A percentile compares a stretch with the other conserved stretches of the same genome.
phyloP scores from a whole-genome alignment of 73 alveolate genomes.

The Paramecium sonneborni region DNA sequence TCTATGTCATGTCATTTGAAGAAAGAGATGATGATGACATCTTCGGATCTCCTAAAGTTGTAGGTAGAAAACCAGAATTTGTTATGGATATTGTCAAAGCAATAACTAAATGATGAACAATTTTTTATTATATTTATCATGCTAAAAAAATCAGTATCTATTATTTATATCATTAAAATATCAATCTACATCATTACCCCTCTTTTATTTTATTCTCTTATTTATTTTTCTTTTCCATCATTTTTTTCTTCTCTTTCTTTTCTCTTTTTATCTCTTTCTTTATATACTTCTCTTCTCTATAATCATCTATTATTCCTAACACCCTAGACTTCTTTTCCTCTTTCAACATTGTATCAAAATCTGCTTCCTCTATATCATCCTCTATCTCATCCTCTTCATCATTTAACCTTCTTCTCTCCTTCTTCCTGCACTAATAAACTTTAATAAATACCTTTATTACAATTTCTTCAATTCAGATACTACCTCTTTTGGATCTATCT shows the following conservation, averaged over 20 bases:
- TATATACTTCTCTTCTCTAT: constrained; percentile 3
- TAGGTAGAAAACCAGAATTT: constrained; percentile 24
- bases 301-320: not conserved
- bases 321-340: constrained; percentile 7
- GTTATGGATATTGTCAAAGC: not conserved
- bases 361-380: constrained; percentile 18
- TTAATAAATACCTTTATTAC: not conserved
- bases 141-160: not conserved
- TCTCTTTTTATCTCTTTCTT: not conserved
- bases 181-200: not conserved
- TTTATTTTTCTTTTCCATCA: not conserved
- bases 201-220: not conserved
- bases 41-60: constrained; percentile 5
- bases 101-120: not conserved
- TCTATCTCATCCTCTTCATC: constrained; percentile 1
- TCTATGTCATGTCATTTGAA: constrained; percentile 53
- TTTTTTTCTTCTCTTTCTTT: not conserved
- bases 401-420: not conserved
- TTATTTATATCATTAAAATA: not conserved
- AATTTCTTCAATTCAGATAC: not conserved
- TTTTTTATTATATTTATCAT: not conserved
- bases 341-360: not conserved
- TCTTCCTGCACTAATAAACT: not conserved
- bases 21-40: constrained; percentile 54
- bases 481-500: not conserved